Conservation (phyloP, 495 filamentous ascomycete species). For the Aspergillus avenaceus region DNA sequence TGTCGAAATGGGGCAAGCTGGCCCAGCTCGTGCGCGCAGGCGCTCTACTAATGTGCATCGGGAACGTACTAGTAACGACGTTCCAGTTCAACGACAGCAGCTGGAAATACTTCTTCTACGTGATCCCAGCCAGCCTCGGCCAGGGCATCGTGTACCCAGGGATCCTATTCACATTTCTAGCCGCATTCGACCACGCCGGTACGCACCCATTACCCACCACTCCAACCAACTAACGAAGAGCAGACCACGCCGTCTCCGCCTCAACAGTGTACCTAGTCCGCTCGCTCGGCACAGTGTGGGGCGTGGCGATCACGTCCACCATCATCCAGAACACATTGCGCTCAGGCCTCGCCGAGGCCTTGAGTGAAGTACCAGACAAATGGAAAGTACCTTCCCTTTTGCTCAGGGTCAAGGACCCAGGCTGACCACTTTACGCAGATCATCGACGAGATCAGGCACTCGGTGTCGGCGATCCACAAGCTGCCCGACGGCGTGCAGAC, state of each 20-base stretch:
- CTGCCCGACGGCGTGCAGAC: slow-evolving; percentile 57
- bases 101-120: slow-evolving; percentile 62
- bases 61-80: slow-evolving; percentile 52
- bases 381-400: slow-evolving; percentile 55
- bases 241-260: slow-evolving; percentile 62
- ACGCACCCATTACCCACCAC: slow-evolving; percentile 6
- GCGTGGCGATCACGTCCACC: slow-evolving; percentile 58
- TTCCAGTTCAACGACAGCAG: slow-evolving; percentile 52
- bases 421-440: slow-evolving; percentile 45
- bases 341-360: slow-evolving; percentile 49
- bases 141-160: slow-evolving; percentile 62
- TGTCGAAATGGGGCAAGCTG: slow-evolving; percentile 61
- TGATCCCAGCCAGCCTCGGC: slow-evolving; percentile 61
- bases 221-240: not conserved
- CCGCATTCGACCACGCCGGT: slow-evolving; percentile 61
- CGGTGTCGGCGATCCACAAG: slow-evolving; percentile 48
- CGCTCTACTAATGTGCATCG: slow-evolving; percentile 55
- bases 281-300: slow-evolving; percentile 60
- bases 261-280: slow-evolving; percentile 62
- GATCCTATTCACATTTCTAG: slow-evolving; percentile 59
- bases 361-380: slow-evolving; percentile 62
- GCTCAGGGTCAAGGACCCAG: not conserved
- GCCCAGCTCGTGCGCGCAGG: slow-evolving; percentile 51
- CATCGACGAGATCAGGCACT: slow-evolving; percentile 59
- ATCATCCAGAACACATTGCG: slow-evolving; percentile 62